Evolutionary conservation across 2,329 filamentous ascomycete species (phyloP).

Genomic region (Biscogniauxia mediterranea): DNA sequence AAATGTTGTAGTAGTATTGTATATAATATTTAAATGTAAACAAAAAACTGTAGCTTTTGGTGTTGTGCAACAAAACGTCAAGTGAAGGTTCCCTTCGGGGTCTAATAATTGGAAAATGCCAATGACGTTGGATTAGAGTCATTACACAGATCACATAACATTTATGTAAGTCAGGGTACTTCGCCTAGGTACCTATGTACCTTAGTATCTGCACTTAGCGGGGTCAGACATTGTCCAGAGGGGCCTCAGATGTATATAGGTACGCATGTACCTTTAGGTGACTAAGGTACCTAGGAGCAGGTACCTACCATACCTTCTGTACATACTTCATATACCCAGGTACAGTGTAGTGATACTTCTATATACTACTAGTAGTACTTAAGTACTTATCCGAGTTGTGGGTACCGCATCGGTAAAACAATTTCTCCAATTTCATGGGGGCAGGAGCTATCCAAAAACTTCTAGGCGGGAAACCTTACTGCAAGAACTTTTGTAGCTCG

Average conservation of each 20-base stretch:
- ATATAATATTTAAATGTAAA: too few species aligned
- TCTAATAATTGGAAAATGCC: not conserved
- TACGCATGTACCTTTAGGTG: not conserved
- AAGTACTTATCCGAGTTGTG: not conserved
- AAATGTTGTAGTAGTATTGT: too few species aligned
- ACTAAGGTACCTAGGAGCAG: not conserved
- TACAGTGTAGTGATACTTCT: too few species aligned
- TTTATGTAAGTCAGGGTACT: not conserved
- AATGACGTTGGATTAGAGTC: slow-evolving; percentile 2
- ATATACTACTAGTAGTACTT: too few species aligned
- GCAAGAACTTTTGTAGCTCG: not conserved
- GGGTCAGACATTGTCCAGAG: too few species aligned
- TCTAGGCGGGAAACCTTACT: not conserved
- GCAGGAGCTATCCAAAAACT: not conserved
- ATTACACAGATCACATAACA: not conserved
- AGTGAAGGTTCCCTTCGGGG: too few species aligned
- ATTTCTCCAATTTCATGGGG: slow-evolving; percentile 19
- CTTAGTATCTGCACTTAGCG: not conserved
- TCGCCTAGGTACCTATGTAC: not conserved
- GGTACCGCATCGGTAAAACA: slow-evolving; percentile 20
- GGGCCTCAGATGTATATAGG: not conserved
- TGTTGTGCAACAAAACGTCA: too few species aligned
- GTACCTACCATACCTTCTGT: not conserved
- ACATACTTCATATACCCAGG: too few species aligned
- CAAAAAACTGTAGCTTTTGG: too few species aligned